Percentiles rank a stretch among this genome's conserved stretches.
Evolutionary conservation across 2,329 filamentous ascomycete genomes (phyloP).

Genomic region (Fusarium sp.): DNA sequence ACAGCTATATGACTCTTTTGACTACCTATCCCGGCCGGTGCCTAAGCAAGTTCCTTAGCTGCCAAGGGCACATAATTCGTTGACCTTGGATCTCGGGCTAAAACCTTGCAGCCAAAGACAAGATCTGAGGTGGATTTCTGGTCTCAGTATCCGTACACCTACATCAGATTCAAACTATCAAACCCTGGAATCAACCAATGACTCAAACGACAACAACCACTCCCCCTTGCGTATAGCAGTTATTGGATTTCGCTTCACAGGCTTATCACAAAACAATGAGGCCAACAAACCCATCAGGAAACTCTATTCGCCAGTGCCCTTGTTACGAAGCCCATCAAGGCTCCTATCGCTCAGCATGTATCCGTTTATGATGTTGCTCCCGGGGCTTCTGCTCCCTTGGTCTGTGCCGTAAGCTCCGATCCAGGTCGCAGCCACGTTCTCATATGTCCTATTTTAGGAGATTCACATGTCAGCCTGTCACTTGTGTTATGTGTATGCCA

Average conservation of each 20-base stretch:
- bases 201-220: conserved; percentile 26
- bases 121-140: conserved; percentile 23
- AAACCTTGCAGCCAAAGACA: conserved; percentile 16
- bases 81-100: conserved; percentile 1
- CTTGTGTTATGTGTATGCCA: neutral
- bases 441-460: conserved; percentile 67
- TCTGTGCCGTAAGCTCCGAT: conserved; percentile 39
- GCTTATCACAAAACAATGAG: neutral
- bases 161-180: conserved; percentile 14
- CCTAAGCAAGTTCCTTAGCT: conserved; percentile 19
- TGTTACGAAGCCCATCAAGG: conserved; percentile 11
- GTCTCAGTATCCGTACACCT: conserved; percentile 4
- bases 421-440: conserved; percentile 75
- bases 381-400: conserved; percentile 32
- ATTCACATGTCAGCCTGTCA: conserved; percentile 30
- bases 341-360: conserved; percentile 17
- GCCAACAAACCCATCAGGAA: conserved; percentile 8
- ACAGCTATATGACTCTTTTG: conserved; percentile 33
- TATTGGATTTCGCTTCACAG: conserved; percentile 9
- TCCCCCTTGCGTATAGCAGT: conserved; percentile 7
- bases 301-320: conserved; percentile 23
- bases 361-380: conserved; percentile 20
- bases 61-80: conserved; percentile 2
- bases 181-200: conserved; percentile 24
- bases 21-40: conserved; percentile 22